These are phyloP conservation scores for Xerocomellus dryophilus DNA, from an alignment of 768 basidiomycete genomes.

Conservation along the genomic window DNA sequence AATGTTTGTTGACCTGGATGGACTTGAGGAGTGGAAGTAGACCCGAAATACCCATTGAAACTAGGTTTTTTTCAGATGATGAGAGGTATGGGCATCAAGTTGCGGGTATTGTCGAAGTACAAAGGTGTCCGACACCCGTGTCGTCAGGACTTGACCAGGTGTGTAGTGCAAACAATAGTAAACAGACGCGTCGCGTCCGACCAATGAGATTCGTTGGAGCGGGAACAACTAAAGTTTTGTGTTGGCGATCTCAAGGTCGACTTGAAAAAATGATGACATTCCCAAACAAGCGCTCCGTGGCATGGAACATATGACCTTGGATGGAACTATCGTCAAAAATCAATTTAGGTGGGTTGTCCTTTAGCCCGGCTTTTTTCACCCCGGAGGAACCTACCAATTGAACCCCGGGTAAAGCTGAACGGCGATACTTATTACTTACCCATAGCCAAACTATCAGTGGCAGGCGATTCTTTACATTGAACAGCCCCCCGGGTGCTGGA, in stretches of 20 bases:
- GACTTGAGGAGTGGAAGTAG: constrained; percentile 87
- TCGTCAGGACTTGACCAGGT: neutral
- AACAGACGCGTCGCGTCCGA: constrained; percentile 33
- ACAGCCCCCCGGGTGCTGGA: too few species aligned
- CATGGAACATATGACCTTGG: neutral
- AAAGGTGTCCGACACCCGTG: neutral
- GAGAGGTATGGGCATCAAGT: neutral
- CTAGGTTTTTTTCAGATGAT: neutral
- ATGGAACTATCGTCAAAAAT: neutral
- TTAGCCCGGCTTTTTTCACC: neutral
- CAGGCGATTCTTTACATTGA: neutral
- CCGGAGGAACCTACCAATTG: neutral
- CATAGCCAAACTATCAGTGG: neutral
- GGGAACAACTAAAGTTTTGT: neutral
- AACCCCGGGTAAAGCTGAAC: neutral
- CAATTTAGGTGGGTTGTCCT: neutral
- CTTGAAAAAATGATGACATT: neutral
- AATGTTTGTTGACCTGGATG: constrained; percentile 73
- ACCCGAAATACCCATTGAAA: constrained; percentile 85
- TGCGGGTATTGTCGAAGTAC: constrained; percentile 2
- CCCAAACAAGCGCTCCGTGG: neutral
- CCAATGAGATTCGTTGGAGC: constrained; percentile 11
- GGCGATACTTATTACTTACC: too few species aligned
- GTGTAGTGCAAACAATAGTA: constrained; percentile 24
- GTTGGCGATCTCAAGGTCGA: neutral